These are phyloP conservation scores for Lanmaoa pseudosensibilis DNA, from an alignment of 768 basidiomycete genomes.

Conservation along the genomic window DNA sequence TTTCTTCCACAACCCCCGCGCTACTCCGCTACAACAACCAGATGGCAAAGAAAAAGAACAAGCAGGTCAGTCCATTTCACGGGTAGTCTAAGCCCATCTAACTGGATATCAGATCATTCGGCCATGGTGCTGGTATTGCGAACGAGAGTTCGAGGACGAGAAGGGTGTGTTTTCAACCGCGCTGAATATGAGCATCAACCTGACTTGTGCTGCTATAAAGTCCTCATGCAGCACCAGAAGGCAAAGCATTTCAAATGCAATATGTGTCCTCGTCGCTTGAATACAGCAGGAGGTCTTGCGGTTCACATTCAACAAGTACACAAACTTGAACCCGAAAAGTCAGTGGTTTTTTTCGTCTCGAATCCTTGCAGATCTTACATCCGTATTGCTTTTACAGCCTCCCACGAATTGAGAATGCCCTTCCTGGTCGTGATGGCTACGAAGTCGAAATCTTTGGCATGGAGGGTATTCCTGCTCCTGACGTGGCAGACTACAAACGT, in stretches of 20 bases:
- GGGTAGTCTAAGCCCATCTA: neutral
- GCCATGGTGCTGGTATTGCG: conserved; percentile 99
- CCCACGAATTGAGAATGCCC: conserved; percentile 92
- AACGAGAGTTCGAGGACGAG: conserved; percentile 99
- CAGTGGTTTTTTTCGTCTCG: conserved; percentile 4
- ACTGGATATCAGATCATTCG: conserved; percentile 59
- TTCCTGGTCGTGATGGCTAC: conserved; percentile 95
- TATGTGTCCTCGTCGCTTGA: conserved; percentile 91
- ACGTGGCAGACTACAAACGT: conserved; percentile 93
- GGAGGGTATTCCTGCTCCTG: conserved; percentile 95
- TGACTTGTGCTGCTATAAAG: conserved; percentile 39
- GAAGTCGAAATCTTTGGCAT: conserved; percentile 99
- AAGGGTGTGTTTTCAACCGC: conserved; percentile 60
- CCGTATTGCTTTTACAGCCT: conserved; percentile 42
- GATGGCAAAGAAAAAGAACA: conserved; percentile 59
- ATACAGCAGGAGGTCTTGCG: conserved; percentile 96
- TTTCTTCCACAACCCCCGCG: conserved; percentile 13
- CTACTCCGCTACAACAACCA: conserved; percentile 1
- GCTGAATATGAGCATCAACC: neutral
- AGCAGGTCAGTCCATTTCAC: conserved; percentile 36
- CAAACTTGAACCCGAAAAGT: conserved; percentile 93
- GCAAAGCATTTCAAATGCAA: conserved; percentile 99
- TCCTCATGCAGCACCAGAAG: conserved; percentile 99
- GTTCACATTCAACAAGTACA: conserved; percentile 99
- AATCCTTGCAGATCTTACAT: conserved; percentile 10